phyloP scores from a whole-genome alignment of 306 rosid genomes.

The Begonia fuchsioides region DNA sequence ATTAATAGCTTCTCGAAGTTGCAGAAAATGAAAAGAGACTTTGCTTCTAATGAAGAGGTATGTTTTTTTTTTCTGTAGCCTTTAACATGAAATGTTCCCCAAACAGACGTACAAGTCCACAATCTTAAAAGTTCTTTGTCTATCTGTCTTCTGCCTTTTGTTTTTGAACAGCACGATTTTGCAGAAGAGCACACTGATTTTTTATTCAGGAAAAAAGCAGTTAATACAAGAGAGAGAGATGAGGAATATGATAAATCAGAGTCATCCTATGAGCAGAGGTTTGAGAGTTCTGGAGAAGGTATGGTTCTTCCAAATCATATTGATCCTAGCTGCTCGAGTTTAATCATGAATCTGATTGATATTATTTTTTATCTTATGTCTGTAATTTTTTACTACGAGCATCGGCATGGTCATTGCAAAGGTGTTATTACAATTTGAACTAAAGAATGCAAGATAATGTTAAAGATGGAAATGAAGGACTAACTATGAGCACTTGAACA shows the following conservation, averaged over 20 bases:
- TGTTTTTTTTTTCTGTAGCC: slow-evolving; percentile 68
- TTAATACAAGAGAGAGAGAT: slow-evolving; percentile 20
- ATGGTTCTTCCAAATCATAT: neutral
- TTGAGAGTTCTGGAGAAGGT: slow-evolving; percentile 23
- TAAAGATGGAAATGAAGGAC: too few species aligned
- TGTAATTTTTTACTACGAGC: too few species aligned
- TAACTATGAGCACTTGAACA: too few species aligned
- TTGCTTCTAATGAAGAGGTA: slow-evolving; percentile 17
- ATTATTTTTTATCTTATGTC: too few species aligned
- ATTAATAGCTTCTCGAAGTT: slow-evolving; percentile 27
- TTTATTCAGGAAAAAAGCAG: slow-evolving; percentile 20
- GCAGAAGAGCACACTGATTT: slow-evolving; percentile 22
- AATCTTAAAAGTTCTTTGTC: slow-evolving; percentile 15
- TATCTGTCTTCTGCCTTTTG: slow-evolving; percentile 31
- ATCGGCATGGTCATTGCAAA: too few species aligned
- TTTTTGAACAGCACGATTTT: slow-evolving; percentile 48
- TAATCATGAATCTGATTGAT: too few species aligned
- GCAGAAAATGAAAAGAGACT: slow-evolving; percentile 23
- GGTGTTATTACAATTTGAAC: too few species aligned
- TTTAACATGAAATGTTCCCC: neutral
- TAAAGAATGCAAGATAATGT: too few species aligned
- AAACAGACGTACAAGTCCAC: neutral
- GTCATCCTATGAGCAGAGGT: slow-evolving; percentile 44
- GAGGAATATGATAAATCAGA: slow-evolving; percentile 30
- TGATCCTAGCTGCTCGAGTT: too few species aligned